Base-by-base conservation (phyloP, 768 basidiomycete species). In the Pulveroboletus sp. region DNA sequence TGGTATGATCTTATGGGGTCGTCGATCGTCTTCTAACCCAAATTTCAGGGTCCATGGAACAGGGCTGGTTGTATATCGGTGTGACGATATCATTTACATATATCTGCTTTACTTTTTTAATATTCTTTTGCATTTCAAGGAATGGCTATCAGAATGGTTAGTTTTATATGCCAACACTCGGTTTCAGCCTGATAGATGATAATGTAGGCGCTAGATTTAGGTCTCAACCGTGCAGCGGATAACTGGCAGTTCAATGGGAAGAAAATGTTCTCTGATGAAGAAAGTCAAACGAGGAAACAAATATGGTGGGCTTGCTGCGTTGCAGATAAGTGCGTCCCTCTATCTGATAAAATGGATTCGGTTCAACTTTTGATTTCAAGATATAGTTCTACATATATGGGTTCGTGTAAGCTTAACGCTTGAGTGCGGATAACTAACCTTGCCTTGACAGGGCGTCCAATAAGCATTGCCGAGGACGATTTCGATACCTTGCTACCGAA, bases 41-140 rank as follows among this genome's bases (percentile, higher is more conserved):
- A 24, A 31, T 33, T 46, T 28, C 53, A 76, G 75, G 76, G 27
- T 72, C 75, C 13, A 89, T 90, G 85, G 85, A 89, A 53, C 84
- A 88, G 62, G 88, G 86, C 1, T 94, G 92, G 92, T 74, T 89
- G 41, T 88, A 85, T 59, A 81, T 84, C 55, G 87, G 87, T 84
- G 49, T 39, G 59, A 49, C 55, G 35, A 41, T 31, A 50, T 50
- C 3, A 28, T 1, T 35, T 28, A 26, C 7, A 41, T 48, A n/a
- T 45, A 33, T 50, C 21, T 48, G 8, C 27, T 21, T 21, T 21
- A 21, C 37, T 38, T 35, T 13, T 15, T 15, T 42, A 17, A 46
- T 10, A 37, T 42, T 40, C 46, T 47, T 62, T 24, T 52, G 27
- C 33, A 37, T 21, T 40, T 14, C 8, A 57, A 76, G 83, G 83